Conservation (phyloP, 176 grass and related monocot species). For the Lolium rigidum region DNA sequence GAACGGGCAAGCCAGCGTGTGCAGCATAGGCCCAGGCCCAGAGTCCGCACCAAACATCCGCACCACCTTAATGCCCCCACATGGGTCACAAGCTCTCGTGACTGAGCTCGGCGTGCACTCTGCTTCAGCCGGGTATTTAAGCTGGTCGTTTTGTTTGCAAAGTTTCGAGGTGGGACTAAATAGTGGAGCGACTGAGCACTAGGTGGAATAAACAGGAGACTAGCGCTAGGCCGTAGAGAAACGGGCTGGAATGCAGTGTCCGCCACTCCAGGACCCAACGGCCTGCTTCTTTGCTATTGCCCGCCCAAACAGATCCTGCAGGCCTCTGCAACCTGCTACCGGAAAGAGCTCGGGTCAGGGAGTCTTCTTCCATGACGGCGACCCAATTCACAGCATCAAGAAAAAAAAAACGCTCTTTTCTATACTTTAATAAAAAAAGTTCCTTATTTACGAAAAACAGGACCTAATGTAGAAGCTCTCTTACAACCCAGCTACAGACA, state of each 20-base stretch:
- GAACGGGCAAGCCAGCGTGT: constrained; percentile 16
- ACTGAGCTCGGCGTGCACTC: neutral
- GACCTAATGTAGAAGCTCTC: neutral
- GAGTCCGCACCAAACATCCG: neutral
- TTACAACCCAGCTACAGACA: no score
- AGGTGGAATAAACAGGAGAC: neutral
- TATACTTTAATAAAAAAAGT: no score
- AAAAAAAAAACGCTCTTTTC: no score
- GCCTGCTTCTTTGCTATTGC: neutral
- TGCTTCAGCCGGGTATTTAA: neutral
- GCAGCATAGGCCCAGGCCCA: neutral
- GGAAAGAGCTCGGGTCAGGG: neutral
- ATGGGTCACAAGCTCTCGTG: constrained; percentile 22
- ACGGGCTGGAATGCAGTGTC: neutral
- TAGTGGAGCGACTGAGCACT: neutral
- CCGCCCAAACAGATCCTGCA: neutral
- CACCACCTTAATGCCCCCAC: constrained; percentile 31
- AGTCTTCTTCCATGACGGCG: neutral
- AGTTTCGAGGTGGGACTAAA: constrained; percentile 8
- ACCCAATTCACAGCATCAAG: neutral
- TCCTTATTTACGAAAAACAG: neutral
- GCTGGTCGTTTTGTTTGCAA: neutral
- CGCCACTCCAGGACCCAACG: neutral
- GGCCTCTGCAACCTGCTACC: neutral
- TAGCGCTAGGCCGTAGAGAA: neutral